phyloP scores from a whole-genome alignment of 2,329 filamentous ascomycete species.

The Salinomyces thailandicus region DNA sequence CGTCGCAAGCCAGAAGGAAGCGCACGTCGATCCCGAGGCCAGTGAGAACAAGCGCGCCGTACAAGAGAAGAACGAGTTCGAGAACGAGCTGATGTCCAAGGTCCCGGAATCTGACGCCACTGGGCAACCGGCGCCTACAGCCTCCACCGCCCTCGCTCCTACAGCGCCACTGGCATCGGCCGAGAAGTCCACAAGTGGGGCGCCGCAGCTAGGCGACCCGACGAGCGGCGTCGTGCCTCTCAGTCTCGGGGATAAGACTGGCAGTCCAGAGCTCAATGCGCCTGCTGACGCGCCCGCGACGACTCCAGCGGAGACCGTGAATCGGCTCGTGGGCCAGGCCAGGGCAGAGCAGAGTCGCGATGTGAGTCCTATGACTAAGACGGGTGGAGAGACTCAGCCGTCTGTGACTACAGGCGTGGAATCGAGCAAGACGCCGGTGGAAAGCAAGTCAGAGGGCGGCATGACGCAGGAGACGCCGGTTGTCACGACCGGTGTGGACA shows the following conservation, averaged over 20 bases:
- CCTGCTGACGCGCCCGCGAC: conserved; percentile 21
- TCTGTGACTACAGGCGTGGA: conserved; percentile 32
- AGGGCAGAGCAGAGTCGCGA: conserved; percentile 27
- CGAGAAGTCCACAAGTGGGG: conserved; percentile 13
- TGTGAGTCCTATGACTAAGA: conserved; percentile 32
- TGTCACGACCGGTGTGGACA: conserved; percentile 32
- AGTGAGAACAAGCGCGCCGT: conserved; percentile 58
- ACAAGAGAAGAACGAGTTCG: conserved; percentile 62
- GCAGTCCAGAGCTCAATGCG: conserved; percentile 25
- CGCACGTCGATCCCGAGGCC: conserved; percentile 53
- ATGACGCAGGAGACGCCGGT: neutral
- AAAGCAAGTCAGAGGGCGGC: conserved; percentile 1
- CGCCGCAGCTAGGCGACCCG: conserved; percentile 22
- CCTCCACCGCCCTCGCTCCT: conserved; percentile 28
- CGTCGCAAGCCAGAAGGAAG: conserved; percentile 20
- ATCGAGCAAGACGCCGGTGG: conserved; percentile 21
- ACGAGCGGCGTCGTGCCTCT: conserved; percentile 16
- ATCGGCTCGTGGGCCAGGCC: neutral
- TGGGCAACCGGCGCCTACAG: conserved; percentile 18
- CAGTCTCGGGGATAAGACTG: conserved; percentile 18
- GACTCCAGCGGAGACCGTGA: neutral
- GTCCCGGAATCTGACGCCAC: conserved; percentile 31
- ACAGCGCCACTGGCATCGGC: conserved; percentile 18
- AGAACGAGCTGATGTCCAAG: conserved; percentile 61
- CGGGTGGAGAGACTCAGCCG: conserved; percentile 29